Evolutionary conservation across 179 eudicot species (phyloP).

Genomic region (Camellia oleifera): DNA sequence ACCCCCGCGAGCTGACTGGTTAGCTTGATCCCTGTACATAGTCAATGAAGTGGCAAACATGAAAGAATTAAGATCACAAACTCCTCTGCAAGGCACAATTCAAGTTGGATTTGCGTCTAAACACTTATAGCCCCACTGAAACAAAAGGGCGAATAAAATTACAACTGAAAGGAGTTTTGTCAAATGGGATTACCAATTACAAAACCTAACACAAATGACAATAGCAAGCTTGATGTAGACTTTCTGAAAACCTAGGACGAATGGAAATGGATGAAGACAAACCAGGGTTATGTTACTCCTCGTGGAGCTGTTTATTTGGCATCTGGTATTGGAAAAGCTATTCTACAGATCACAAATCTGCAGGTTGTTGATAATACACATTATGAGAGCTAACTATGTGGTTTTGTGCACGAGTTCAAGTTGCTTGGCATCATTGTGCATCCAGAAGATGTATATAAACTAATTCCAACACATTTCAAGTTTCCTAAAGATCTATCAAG

Average conservation of each 20-base stretch:
- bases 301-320: conserved; percentile 20
- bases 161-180: too few relatives aligned
- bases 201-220: not conserved
- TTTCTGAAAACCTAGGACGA: conserved; percentile 24
- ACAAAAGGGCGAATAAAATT: too few relatives aligned
- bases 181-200: too few relatives aligned
- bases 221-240: conserved; percentile 9
- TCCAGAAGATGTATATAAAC: conserved; percentile 14
- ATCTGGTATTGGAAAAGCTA: conserved; percentile 25
- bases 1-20: too few relatives aligned
- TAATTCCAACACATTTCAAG: conserved; percentile 11
- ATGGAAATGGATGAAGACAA: conserved; percentile 36
- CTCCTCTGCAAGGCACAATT: too few relatives aligned
- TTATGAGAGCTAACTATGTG: conserved; percentile 26
- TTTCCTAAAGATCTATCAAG: conserved; percentile 14
- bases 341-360: conserved; percentile 22
- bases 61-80: too few relatives aligned
- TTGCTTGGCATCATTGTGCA: conserved; percentile 26
- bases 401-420: conserved; percentile 28
- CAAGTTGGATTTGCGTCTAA: too few relatives aligned
- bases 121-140: too few relatives aligned
- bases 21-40: too few relatives aligned
- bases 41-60: too few relatives aligned
- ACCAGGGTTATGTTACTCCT: conserved; percentile 26
- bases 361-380: conserved; percentile 28